Evolutionary conservation across 805 yeast species (phyloP), one percentile per base, ranked within the genome.

Genomic region (Nakazawaea holstii): DNA sequence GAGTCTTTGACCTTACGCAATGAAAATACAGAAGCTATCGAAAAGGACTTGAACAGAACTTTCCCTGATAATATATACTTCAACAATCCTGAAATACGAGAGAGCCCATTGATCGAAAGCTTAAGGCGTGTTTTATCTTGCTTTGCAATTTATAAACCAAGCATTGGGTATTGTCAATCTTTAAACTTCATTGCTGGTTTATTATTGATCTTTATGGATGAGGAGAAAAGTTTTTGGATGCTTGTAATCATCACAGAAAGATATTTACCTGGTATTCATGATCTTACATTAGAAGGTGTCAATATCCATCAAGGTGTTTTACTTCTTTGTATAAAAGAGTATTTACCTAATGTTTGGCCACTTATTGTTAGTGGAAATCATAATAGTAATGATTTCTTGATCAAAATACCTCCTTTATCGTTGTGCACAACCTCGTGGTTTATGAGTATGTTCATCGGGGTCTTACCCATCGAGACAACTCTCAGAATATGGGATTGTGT

Each of bases 351-450:
- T 41, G 75, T 88, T 35, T 92, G 97, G 97, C 52, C 66, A 0
- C 60, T 70, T 4, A 62, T 78, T 27, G 75, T 75, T 26, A 60
- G 64, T 38, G 62, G 29, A 24, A 37, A 41, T 14, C 31, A 41
- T 10, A 20, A 59, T 30, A 65, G 65, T 36, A 74, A 69, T 56
- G 73, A 76, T 58, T 82, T 87, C 51, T 72, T 92, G 30, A 73
- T 79, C 13, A 83, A 85, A 54, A 67, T 91, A 39, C 98, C 99
- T 1, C 96, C 97, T 1, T 77, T 94, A 4, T 87, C 97, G 1
- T 72, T 94, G 40, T 94, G 95, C 55, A 94, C 98, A 0, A 92
- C 97, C 0, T 82, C 96, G 46, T 94, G 99, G 99, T 94, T 94
- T 60, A 92, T 94, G 98, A 87, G 97, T 57, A 78, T 88, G n/a